Evolutionary conservation across 164 flowering plant genomes (phyloP).

Genomic region (Vitis amurensis): DNA sequence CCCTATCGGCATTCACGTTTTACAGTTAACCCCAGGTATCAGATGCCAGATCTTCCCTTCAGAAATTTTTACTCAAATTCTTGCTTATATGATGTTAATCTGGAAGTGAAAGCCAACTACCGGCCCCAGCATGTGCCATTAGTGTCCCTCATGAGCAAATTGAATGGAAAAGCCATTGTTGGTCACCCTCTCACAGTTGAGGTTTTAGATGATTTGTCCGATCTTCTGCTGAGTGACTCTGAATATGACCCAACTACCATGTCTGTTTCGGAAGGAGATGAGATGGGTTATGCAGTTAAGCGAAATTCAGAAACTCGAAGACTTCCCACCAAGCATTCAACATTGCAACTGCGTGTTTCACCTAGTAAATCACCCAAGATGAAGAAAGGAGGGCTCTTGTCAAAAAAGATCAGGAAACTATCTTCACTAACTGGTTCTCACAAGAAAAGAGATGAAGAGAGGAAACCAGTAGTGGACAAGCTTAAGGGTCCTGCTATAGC

Average conservation of each 20-base stretch:
- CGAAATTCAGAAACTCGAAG: constrained; percentile 14
- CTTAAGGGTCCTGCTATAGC: constrained; percentile 48
- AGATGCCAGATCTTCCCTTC: constrained; percentile 29
- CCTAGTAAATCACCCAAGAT: constrained; percentile 33
- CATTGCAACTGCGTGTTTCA: constrained; percentile 15
- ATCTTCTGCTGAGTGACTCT: constrained; percentile 21
- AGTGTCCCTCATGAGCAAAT: constrained; percentile 84
- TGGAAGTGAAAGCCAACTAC: constrained; percentile 60
- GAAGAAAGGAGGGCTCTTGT: constrained; percentile 37
- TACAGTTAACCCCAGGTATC: constrained; percentile 39
- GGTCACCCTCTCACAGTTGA: constrained; percentile 83
- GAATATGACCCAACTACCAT: constrained; percentile 16
- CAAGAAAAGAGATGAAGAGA: constrained; percentile 27
- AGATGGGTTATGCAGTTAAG: constrained; percentile 7
- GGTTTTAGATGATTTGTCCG: constrained; percentile 48
- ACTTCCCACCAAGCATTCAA: constrained; percentile 16
- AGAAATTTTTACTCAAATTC: constrained; percentile 20
- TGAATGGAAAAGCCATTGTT: constrained; percentile 69
- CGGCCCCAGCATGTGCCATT: constrained; percentile 65
- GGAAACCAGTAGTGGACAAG: constrained; percentile 42
- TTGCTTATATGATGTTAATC: constrained; percentile 52
- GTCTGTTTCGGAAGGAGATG: constrained; percentile 13
- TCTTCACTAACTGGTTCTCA: constrained; percentile 57
- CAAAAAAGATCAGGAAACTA: constrained; percentile 69
- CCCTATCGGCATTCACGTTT: constrained; percentile 53